These are phyloP conservation scores for Kluyveromyces lactis DNA, from an alignment of 805 yeast genomes.

Conservation along the genomic window DNA sequence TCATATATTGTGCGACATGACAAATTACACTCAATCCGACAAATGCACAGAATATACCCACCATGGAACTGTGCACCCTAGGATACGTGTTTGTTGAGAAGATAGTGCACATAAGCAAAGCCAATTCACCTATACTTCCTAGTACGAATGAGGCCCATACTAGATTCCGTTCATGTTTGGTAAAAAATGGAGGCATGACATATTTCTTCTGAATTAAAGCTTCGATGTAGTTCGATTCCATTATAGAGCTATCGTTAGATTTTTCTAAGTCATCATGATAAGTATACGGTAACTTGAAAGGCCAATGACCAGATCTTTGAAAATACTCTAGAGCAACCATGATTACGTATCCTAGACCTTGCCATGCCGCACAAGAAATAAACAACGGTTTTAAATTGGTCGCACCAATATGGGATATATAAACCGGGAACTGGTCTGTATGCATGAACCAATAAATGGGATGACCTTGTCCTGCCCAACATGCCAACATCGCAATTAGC, in stretches of 20 bases:
- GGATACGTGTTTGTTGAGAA: slow-evolving; percentile 56
- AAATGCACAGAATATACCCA: slow-evolving; percentile 62
- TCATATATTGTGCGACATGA: slow-evolving; percentile 36
- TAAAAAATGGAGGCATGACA: slow-evolving; percentile 34
- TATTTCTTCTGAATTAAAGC: slow-evolving; percentile 13
- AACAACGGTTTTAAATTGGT: slow-evolving; percentile 79
- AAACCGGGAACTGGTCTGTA: slow-evolving; percentile 43
- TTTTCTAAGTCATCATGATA: not conserved
- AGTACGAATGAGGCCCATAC: slow-evolving; percentile 34
- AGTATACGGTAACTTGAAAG: slow-evolving; percentile 7
- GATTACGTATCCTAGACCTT: slow-evolving; percentile 64
- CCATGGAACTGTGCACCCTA: slow-evolving; percentile 55
- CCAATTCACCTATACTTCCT: slow-evolving; percentile 58
- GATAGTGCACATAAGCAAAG: slow-evolving; percentile 64
- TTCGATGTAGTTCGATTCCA: slow-evolving; percentile 15
- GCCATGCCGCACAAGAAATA: slow-evolving; percentile 68
- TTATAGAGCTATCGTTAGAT: not conserved
- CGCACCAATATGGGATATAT: slow-evolving; percentile 83
- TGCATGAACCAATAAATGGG: slow-evolving; percentile 58
- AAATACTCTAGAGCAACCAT: slow-evolving; percentile 54
- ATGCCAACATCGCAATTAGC: slow-evolving; percentile 68
- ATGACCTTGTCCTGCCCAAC: slow-evolving; percentile 77
- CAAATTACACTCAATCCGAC: slow-evolving; percentile 46
- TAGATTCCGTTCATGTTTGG: slow-evolving; percentile 31
- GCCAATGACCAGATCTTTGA: slow-evolving; percentile 48